Evolutionary conservation across 371 early-diverging fungal genomes (phyloP).

Genomic region (Blakeslea trispora): DNA sequence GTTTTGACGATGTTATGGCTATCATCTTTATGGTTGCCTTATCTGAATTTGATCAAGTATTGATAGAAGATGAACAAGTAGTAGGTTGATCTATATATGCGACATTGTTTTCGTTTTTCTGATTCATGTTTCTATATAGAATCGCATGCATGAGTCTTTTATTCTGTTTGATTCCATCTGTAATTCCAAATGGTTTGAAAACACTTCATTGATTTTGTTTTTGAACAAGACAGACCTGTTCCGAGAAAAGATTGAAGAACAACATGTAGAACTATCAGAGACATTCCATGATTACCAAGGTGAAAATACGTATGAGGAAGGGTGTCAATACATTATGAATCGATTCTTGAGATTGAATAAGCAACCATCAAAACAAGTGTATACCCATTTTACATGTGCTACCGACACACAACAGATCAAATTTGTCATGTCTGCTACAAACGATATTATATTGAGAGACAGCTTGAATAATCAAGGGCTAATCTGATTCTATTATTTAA

Average conservation of each 20-base stretch:
- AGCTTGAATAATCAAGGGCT: constrained; percentile 58
- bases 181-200: constrained; percentile 90
- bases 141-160: constrained; percentile 95
- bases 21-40: constrained; percentile 90
- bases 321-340: constrained; percentile 14
- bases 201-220: constrained; percentile 91
- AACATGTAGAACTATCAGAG: constrained; percentile 57
- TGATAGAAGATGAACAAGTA: constrained; percentile 77
- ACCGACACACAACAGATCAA: constrained; percentile 61
- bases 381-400: constrained; percentile 57
- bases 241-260: constrained; percentile 74
- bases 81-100: neutral
- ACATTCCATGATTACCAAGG: constrained; percentile 90
- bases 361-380: constrained; percentile 49
- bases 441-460: constrained; percentile 65
- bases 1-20: constrained; percentile 87
- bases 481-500: constrained; percentile 16
- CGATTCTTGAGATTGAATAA: constrained; percentile 26
- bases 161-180: constrained; percentile 90
- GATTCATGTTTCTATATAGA: constrained; percentile 47
- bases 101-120: neutral
- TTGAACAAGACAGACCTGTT: constrained; percentile 95
- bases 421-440: constrained; percentile 67
- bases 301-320: constrained; percentile 16
- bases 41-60: constrained; percentile 86